Conservation (phyloP, 2,329 filamentous ascomycete genomes). For the Domatiomyces globalis region DNA sequence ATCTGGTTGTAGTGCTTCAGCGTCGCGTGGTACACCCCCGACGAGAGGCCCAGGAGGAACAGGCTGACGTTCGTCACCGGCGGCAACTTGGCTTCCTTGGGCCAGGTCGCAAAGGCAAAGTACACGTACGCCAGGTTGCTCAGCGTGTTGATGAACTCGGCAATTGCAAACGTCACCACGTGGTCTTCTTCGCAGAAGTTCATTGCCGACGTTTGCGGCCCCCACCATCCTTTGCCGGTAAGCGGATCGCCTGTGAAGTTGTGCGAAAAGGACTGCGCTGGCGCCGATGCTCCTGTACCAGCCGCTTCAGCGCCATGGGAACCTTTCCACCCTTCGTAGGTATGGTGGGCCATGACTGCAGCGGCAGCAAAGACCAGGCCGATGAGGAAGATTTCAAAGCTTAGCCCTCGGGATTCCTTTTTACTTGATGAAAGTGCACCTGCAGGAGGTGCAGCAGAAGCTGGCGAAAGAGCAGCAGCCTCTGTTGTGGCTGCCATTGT, state of each 20-base stretch:
- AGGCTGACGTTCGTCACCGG: not conserved
- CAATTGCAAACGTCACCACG: constrained; percentile 57
- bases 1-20: constrained; percentile 1
- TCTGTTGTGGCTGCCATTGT: too few species aligned
- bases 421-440: too few species aligned
- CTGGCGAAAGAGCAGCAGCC: too few species aligned
- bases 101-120: constrained; percentile 40
- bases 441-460: too few species aligned
- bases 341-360: not conserved
- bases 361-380: not conserved
- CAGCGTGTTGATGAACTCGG: constrained; percentile 63
- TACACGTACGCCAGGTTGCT: constrained; percentile 73
- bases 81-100: not conserved
- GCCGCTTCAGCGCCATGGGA: not conserved
- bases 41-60: not conserved
- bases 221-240: constrained; percentile 42
- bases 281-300: not conserved
- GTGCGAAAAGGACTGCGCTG: not conserved
- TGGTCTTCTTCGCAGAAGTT: constrained; percentile 75
- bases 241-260: not conserved
- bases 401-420: too few species aligned
- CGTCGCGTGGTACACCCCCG: not conserved
- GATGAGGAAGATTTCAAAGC: not conserved
- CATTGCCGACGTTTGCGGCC: constrained; percentile 52
- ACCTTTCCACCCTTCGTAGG: not conserved